Evolutionary conservation across 352 stramenopile genomes (phyloP).

Genomic region (Elongisporangium prolatum): DNA sequence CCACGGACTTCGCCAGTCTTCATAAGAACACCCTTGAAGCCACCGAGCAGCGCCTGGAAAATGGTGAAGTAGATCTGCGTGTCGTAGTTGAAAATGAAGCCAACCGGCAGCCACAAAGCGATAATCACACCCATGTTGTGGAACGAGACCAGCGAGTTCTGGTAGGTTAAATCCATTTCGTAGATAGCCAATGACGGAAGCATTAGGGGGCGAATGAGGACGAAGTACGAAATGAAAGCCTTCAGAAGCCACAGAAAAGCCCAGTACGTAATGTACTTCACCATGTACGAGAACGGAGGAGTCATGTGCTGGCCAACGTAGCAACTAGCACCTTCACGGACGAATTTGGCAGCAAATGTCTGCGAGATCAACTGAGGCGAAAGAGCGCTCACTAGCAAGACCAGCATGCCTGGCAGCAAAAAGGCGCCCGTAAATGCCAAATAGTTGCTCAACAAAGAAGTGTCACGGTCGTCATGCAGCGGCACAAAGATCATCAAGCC

Average conservation of each 20-base stretch:
- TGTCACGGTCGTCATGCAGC: conserved; percentile 39
- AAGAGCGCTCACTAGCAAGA: conserved; percentile 48
- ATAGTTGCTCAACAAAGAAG: conserved; percentile 36
- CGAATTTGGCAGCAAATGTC: conserved; percentile 67
- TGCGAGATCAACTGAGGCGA: conserved; percentile 42
- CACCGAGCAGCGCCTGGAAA: conserved; percentile 59
- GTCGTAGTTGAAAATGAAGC: conserved; percentile 78
- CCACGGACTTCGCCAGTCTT: conserved; percentile 71
- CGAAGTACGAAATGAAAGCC: conserved; percentile 56
- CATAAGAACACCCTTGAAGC: conserved; percentile 66
- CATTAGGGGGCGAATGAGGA: conserved; percentile 59
- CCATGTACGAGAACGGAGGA: conserved; percentile 42
- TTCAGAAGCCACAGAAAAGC: conserved; percentile 52
- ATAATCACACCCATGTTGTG: conserved; percentile 71
- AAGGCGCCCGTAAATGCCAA: conserved; percentile 37
- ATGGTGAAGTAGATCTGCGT: conserved; percentile 82
- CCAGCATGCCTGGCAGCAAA: conserved; percentile 38
- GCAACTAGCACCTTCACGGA: conserved; percentile 65
- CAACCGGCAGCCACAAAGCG: conserved; percentile 57
- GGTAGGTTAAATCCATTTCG: conserved; percentile 61
- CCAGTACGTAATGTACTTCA: conserved; percentile 73
- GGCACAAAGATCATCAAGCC: conserved; percentile 60
- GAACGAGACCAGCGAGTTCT: conserved; percentile 66
- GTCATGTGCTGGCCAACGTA: conserved; percentile 68
- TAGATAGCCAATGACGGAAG: conserved; percentile 68